Evolutionary conservation across 495 filamentous ascomycete genomes (phyloP).

Genomic region (Aspergillus conjunctus): DNA sequence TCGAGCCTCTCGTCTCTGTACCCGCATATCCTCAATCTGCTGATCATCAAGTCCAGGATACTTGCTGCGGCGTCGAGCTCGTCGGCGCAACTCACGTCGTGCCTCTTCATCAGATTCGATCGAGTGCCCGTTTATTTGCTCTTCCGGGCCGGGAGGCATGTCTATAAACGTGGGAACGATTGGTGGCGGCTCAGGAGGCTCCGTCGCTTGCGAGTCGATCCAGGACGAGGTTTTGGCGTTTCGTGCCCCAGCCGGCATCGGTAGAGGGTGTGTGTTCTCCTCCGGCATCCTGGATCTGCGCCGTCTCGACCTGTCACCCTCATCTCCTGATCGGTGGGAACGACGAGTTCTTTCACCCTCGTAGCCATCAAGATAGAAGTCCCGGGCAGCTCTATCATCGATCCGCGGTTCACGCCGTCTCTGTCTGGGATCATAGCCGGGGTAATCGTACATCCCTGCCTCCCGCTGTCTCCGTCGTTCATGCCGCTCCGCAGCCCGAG

Average conservation of each 20-base stretch:
- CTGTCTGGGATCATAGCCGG: constrained; percentile 31
- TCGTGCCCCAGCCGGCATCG: constrained; percentile 36
- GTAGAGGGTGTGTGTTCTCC: constrained; percentile 11
- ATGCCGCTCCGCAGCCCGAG: constrained; percentile 42
- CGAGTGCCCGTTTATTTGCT: constrained; percentile 34
- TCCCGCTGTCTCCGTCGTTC: constrained; percentile 45
- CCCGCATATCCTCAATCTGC: constrained; percentile 43
- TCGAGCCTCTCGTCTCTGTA: constrained; percentile 35
- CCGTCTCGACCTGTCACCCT: constrained; percentile 32
- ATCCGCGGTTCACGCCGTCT: constrained; percentile 39
- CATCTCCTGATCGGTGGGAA: constrained; percentile 33
- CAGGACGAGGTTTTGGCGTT: constrained; percentile 62
- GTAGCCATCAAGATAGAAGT: constrained; percentile 25
- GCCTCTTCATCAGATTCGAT: constrained; percentile 48
- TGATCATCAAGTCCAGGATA: constrained; percentile 44
- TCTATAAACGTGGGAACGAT: constrained; percentile 58
- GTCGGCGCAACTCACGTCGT: constrained; percentile 39
- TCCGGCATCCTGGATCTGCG: constrained; percentile 35
- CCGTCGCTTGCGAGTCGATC: constrained; percentile 57
- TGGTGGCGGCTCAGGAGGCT: constrained; percentile 61
- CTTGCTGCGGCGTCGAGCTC: constrained; percentile 41
- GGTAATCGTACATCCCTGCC: constrained; percentile 36
- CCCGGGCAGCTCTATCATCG: constrained; percentile 30
- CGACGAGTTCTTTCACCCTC: constrained; percentile 29
- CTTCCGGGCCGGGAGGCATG: constrained; percentile 43